Evolutionary conservation across 257 asterid genomes (phyloP), one percentile per base, ranked within the genome.

Genomic region (Fraxinus americana): DNA sequence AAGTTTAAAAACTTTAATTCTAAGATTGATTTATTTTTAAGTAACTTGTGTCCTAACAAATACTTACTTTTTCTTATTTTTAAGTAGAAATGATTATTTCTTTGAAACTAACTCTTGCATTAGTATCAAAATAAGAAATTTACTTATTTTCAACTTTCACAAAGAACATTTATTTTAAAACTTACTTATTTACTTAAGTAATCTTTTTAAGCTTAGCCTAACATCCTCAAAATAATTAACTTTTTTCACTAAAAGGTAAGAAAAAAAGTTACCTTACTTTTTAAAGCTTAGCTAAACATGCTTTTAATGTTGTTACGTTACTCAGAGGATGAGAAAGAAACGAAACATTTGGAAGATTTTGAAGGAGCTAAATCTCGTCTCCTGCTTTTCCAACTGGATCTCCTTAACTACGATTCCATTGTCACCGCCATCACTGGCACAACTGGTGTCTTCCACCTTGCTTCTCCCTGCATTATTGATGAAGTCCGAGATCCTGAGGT

Each of bases 401-500:
- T 94, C 82, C 94, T 94, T 21, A 61, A 85, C 57, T 92, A 90
- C 77, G 87, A 86, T 1, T 92, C 98, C 72, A 87, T 94, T 27
- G 82, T 71, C 63, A 74, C 90, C 21, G 96, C 97, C 75, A 75
- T 92, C 32, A 67, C 81, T 5, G 97, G 93, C 75, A 59, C 88
- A 61, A 75, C 82, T 12, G 98, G 97, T 5, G 94, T 93, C 13
- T 84, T 91, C 75, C 97, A 93, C 81, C 81, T 93, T 12, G 98
- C 98, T 32, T 93, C 98, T 4, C 98, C 93, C 74, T 88, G 93
- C 85, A 83, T 21, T 61, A 84, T 90, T 63, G 90, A 88, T 72
- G 77, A 78, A 68, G 97, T 91, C 81, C 74, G 80, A 19, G 92
- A 93, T 81, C 98, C 98, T 2, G 88, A 90, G 94, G 97, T 92